These are phyloP conservation scores for Lasiosphaeria hispida DNA, from an alignment of 495 filamentous ascomycete species.

Conservation along the genomic window DNA sequence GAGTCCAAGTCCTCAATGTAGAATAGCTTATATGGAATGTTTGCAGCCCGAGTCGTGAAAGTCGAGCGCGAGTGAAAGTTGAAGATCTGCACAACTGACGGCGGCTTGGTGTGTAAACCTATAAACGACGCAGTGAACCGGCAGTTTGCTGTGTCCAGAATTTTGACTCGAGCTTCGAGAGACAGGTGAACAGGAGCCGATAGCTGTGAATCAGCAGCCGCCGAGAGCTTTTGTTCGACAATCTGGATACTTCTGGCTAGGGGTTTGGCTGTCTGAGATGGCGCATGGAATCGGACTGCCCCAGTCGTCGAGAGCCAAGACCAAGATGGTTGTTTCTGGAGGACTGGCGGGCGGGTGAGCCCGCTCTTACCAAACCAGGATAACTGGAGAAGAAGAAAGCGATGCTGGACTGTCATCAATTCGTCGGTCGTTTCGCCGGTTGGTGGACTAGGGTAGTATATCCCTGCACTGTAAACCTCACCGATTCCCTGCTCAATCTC, in stretches of 20 bases:
- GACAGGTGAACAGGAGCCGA: neutral
- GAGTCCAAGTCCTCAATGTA: neutral
- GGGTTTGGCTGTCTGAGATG: neutral
- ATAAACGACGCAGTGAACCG: neutral
- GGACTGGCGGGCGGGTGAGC: neutral
- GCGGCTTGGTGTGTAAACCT: neutral
- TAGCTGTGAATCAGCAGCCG: neutral
- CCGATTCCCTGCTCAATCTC: neutral
- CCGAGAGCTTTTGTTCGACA: neutral
- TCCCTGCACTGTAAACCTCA: neutral
- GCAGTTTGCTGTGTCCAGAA: neutral
- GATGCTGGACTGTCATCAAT: neutral
- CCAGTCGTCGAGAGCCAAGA: neutral
- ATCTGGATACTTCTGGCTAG: neutral
- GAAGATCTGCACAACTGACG: neutral
- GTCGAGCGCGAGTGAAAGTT: constrained; percentile 2
- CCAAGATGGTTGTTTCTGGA: neutral
- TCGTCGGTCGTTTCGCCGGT: neutral
- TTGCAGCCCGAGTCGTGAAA: neutral
- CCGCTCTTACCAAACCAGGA: neutral
- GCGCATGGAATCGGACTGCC: neutral
- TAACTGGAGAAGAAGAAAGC: neutral
- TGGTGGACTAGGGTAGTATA: neutral
- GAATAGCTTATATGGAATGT: neutral
- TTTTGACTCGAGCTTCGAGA: neutral